These are phyloP conservation scores for Ophiostoma sp. DNA, from an alignment of 2,329 filamentous ascomycete genomes.

Conservation along the genomic window DNA sequence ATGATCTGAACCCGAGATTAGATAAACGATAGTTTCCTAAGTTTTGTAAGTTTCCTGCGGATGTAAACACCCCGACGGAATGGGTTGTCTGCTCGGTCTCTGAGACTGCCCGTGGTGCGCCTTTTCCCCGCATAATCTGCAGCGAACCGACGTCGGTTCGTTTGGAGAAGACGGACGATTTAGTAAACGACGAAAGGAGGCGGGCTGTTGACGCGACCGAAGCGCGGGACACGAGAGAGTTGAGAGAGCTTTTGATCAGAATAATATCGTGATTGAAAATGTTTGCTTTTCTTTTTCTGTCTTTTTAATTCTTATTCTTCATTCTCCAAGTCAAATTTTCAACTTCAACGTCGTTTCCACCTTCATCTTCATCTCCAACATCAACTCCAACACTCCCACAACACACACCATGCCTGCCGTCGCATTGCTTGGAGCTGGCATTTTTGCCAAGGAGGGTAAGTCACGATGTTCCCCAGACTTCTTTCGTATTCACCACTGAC, in stretches of 20 bases:
- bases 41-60: neutral
- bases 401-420: neutral
- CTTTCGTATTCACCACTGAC: neutral
- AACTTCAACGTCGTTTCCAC: neutral
- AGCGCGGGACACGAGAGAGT: neutral
- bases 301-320: neutral
- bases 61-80: neutral
- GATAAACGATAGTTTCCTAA: neutral
- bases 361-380: neutral
- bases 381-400: neutral
- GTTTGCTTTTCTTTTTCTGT: neutral
- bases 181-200: neutral
- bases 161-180: neutral
- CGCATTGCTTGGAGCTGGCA: slow-evolving; percentile 3
- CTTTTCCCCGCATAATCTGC: neutral
- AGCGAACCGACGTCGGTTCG: neutral
- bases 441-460: slow-evolving; percentile 11
- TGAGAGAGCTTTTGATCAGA: neutral
- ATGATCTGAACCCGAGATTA: neutral
- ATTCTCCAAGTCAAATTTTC: neutral
- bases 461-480: neutral
- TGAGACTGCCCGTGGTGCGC: neutral
- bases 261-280: neutral
- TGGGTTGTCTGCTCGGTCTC: neutral
- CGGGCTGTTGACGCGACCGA: neutral